Evolutionary conservation across 495 filamentous ascomycete genomes (phyloP).

Genomic region (Penicillium nucicola): DNA sequence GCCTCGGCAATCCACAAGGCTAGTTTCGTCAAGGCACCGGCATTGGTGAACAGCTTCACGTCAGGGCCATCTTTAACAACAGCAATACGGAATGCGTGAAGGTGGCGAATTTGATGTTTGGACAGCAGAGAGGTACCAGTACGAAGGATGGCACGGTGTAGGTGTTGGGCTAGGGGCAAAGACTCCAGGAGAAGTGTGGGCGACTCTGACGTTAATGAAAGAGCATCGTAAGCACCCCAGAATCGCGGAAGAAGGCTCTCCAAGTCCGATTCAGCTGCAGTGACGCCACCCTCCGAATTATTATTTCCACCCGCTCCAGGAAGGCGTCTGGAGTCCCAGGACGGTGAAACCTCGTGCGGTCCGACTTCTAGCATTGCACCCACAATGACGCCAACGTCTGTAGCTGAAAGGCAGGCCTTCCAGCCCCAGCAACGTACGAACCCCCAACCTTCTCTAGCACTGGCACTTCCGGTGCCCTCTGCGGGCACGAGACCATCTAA

Average conservation of each 20-base stretch:
- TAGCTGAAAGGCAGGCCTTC: constrained; percentile 88
- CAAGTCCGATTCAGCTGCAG: constrained; percentile 31
- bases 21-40: constrained; percentile 86
- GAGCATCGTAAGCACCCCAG: constrained; percentile 91
- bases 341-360: constrained; percentile 30
- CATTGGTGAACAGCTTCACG: constrained; percentile 82
- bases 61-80: constrained; percentile 95
- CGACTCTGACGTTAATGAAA: constrained; percentile 47
- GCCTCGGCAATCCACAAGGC: constrained; percentile 94
- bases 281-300: constrained; percentile 18
- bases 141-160: constrained; percentile 89
- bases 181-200: constrained; percentile 56
- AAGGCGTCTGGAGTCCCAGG: constrained; percentile 37
- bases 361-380: constrained; percentile 92
- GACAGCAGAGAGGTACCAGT: constrained; percentile 87
- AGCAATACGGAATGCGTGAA: constrained; percentile 89
- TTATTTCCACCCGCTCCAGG: constrained; percentile 39
- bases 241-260: constrained; percentile 60
- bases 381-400: constrained; percentile 85
- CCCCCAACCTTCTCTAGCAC: constrained; percentile 80
- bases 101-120: constrained; percentile 88
- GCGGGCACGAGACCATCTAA: constrained; percentile 86
- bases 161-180: constrained; percentile 81
- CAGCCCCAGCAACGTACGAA: constrained; percentile 98
- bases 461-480: constrained; percentile 48